Conservation (phyloP, 1,284 basidiomycete genomes). For the Sanghuangporus weigelae region DNA sequence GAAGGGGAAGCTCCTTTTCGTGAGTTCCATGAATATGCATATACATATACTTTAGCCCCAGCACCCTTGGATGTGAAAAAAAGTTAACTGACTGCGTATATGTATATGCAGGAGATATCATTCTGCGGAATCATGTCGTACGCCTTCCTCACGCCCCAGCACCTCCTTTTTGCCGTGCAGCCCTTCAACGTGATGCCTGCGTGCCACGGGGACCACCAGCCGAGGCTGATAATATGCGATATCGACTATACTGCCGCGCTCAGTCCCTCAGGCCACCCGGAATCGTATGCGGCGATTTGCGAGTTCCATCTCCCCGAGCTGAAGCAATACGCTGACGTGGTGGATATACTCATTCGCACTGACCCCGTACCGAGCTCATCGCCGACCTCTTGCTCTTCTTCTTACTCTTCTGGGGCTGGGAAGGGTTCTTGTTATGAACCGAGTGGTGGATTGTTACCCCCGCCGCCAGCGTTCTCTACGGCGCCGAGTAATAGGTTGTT, state of each 20-base stretch:
- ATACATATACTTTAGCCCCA: background rate
- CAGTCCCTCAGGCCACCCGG: slow-evolving; percentile 25
- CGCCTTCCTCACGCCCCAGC: slow-evolving; percentile 5
- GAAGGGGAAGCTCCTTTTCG: slow-evolving; percentile 39
- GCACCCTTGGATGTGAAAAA: background rate
- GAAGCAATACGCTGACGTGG: slow-evolving; percentile 23
- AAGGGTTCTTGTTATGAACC: background rate
- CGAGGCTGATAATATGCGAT: slow-evolving; percentile 15
- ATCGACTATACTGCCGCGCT: slow-evolving; percentile 7
- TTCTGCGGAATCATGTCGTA: slow-evolving; percentile 9
- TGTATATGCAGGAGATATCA: slow-evolving; percentile 5
- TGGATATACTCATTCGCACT: slow-evolving; percentile 43
- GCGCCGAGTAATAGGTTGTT: slow-evolving; percentile 41
- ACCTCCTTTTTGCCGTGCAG: slow-evolving; percentile 16
- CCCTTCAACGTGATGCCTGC: slow-evolving; percentile 7
- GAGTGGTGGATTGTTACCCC: background rate
- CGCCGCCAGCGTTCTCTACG: slow-evolving; percentile 45
- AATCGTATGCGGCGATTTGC: slow-evolving; percentile 23
- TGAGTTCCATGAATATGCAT: slow-evolving; percentile 27
- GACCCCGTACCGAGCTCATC: slow-evolving; percentile 49
- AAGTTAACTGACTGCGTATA: background rate
- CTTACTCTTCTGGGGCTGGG: background rate
- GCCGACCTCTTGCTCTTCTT: too few species aligned
- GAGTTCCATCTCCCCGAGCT: slow-evolving; percentile 39
- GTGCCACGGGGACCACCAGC: slow-evolving; percentile 6